Evolutionary conservation across 1,284 basidiomycete species (phyloP).

Genomic region (Puccinia horiana): DNA sequence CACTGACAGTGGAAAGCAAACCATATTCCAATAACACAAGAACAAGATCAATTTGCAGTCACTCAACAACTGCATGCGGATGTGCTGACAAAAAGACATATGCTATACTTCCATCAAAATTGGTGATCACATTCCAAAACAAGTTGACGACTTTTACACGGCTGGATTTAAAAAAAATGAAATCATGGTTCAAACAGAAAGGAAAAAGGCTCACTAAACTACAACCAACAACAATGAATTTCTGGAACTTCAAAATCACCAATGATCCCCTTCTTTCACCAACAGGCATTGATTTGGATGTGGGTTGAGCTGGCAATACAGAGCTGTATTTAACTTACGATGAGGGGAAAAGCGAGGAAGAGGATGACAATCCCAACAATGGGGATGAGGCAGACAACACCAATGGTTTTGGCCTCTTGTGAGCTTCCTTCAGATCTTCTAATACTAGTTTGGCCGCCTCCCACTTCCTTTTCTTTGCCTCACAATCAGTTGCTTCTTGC

Average conservation of each 20-base stretch:
- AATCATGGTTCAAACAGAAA: neutral
- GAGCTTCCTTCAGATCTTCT: neutral
- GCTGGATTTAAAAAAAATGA: neutral
- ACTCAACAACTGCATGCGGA: conserved; percentile 9
- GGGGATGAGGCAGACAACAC: neutral
- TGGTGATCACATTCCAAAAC: neutral
- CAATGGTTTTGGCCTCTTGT: neutral
- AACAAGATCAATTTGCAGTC: neutral
- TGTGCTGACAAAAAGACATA: conserved; percentile 14
- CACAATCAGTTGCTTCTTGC: neutral
- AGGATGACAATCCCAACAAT: neutral
- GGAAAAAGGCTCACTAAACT: neutral
- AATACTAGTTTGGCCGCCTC: neutral
- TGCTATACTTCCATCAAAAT: neutral
- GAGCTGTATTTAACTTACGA: neutral
- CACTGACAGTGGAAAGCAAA: neutral
- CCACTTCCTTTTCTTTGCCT: conserved; percentile 6
- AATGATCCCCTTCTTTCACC: neutral
- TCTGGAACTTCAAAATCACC: neutral
- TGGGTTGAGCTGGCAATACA: neutral
- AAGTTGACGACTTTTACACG: neutral
- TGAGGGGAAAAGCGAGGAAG: neutral
- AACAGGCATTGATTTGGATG: neutral
- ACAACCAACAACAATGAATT: neutral
- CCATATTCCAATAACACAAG: neutral